phyloP scores from a whole-genome alignment of 805 yeast genomes.

The Saccharomycopsis guyanensis region DNA sequence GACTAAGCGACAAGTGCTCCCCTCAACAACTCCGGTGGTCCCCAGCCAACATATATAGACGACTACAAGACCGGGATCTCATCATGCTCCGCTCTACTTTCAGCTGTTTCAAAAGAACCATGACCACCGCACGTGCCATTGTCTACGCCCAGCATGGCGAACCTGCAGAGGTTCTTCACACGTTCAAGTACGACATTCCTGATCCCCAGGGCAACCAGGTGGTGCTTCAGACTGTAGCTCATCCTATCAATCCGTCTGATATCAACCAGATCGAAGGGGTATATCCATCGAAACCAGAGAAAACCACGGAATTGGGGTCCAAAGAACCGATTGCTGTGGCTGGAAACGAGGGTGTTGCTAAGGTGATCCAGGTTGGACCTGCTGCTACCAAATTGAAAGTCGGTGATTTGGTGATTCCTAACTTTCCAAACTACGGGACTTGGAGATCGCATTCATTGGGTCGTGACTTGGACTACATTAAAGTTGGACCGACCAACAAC shows the following conservation, averaged over 20 bases:
- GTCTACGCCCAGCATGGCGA: slow-evolving; percentile 64
- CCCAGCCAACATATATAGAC: too few species aligned
- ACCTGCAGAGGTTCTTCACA: slow-evolving; percentile 45
- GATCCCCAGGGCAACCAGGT: slow-evolving; percentile 41
- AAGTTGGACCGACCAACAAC: slow-evolving; percentile 41
- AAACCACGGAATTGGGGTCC: slow-evolving; percentile 41
- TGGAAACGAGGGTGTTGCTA: slow-evolving; percentile 91
- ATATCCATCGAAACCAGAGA: slow-evolving; percentile 70
- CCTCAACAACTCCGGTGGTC: too few species aligned
- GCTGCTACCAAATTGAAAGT: slow-evolving; percentile 37
- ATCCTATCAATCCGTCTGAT: slow-evolving; percentile 89
- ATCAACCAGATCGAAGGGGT: slow-evolving; percentile 79
- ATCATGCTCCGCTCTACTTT: too few species aligned
- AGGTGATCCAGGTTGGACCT: slow-evolving; percentile 67
- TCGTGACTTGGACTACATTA: slow-evolving; percentile 43
- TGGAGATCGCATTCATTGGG: slow-evolving; percentile 81
- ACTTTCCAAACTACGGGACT: slow-evolving; percentile 75
- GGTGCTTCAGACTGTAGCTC: slow-evolving; percentile 62
- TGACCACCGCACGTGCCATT: slow-evolving; percentile 50
- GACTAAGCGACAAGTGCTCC: too few species aligned
- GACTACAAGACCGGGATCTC: too few species aligned
- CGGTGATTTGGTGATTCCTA: slow-evolving; percentile 90
- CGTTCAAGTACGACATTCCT: slow-evolving; percentile 45
- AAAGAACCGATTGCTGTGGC: slow-evolving; percentile 69
- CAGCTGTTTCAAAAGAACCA: slow-evolving; percentile 14